phyloP scores from a whole-genome alignment of 768 basidiomycete species.

The Leucosporidium scottii region DNA sequence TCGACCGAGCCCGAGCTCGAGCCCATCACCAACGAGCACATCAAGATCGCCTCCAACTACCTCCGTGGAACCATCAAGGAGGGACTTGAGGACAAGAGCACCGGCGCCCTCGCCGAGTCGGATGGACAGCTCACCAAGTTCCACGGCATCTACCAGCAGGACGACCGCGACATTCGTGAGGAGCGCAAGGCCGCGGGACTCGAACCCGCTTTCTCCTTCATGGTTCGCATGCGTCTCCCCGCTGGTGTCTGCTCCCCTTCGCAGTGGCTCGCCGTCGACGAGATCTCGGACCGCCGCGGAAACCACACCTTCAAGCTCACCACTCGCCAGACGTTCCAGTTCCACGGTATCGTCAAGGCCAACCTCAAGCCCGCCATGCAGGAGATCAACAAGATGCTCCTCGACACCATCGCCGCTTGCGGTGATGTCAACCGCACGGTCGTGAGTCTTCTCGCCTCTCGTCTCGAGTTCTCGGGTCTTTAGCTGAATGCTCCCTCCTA shows the following conservation, averaged over 20 bases:
- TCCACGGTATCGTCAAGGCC: conserved; percentile 96
- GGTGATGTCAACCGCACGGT: conserved; percentile 81
- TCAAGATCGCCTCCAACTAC: conserved; percentile 91
- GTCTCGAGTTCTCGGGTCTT: background rate
- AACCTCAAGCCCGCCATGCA: conserved; percentile 95
- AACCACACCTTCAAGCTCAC: conserved; percentile 94
- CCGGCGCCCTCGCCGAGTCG: conserved; percentile 81
- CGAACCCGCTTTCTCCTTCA: conserved; percentile 94
- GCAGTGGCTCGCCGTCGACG: conserved; percentile 94
- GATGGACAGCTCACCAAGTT: conserved; percentile 97
- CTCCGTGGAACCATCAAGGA: conserved; percentile 91
- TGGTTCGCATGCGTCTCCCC: conserved; percentile 96
- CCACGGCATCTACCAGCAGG: conserved; percentile 93
- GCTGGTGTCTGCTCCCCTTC: conserved; percentile 85
- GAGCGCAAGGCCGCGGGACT: conserved; percentile 85
- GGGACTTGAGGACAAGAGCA: conserved; percentile 74
- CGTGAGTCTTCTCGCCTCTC: conserved; percentile 16
- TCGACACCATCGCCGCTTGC: conserved; percentile 96
- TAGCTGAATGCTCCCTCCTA: conserved; percentile 5
- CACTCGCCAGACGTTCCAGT: conserved; percentile 96
- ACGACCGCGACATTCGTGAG: conserved; percentile 96
- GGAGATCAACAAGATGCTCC: conserved; percentile 78
- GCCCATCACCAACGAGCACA: conserved; percentile 97
- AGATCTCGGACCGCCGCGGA: conserved; percentile 91
- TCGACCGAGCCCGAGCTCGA: conserved; percentile 89